phyloP scores from a whole-genome alignment of 2,329 filamentous ascomycete genomes.

The Penicillium sp. region DNA sequence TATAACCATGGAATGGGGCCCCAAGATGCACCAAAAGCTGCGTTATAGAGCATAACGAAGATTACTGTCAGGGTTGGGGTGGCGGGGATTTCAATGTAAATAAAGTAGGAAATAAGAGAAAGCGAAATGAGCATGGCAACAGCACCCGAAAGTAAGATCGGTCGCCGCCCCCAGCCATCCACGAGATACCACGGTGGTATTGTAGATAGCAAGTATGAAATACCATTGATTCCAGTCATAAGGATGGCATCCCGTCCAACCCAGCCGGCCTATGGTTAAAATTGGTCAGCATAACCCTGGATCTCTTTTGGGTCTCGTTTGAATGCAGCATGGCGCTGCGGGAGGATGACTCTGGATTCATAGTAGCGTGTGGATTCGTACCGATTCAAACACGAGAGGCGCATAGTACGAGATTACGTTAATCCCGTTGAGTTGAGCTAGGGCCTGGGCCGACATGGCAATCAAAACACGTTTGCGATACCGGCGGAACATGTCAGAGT shows the following conservation, averaged over 20 bases:
- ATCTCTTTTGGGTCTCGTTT: neutral
- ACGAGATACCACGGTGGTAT: slow-evolving; percentile 97
- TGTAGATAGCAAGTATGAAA: slow-evolving; percentile 87
- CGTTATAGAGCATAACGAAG: slow-evolving; percentile 98
- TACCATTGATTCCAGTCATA: slow-evolving; percentile 95
- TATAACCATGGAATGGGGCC: slow-evolving; percentile 98
- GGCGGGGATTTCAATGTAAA: slow-evolving; percentile 73
- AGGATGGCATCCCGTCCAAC: slow-evolving; percentile 82
- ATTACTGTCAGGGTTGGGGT: slow-evolving; percentile 85
- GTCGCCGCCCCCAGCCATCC: slow-evolving; percentile 83
- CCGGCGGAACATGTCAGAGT: slow-evolving; percentile 88
- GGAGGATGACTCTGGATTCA: neutral
- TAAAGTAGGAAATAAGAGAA: slow-evolving; percentile 90
- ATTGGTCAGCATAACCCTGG: neutral
- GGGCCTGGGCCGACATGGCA: slow-evolving; percentile 94
- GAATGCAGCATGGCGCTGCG: neutral
- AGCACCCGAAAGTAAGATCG: slow-evolving; percentile 86
- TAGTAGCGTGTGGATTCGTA: neutral
- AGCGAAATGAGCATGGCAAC: slow-evolving; percentile 85
- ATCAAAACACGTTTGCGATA: slow-evolving; percentile 94
- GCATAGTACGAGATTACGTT: slow-evolving; percentile 99
- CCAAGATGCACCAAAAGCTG: slow-evolving; percentile 95
- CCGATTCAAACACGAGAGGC: slow-evolving; percentile 87
- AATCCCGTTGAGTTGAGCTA: slow-evolving; percentile 97
- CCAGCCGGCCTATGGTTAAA: slow-evolving; percentile 68